Evolutionary conservation across 441 rosid genomes (phyloP), one percentile per base, ranked within the genome.

Genomic region (Euphorbia celastroides): DNA sequence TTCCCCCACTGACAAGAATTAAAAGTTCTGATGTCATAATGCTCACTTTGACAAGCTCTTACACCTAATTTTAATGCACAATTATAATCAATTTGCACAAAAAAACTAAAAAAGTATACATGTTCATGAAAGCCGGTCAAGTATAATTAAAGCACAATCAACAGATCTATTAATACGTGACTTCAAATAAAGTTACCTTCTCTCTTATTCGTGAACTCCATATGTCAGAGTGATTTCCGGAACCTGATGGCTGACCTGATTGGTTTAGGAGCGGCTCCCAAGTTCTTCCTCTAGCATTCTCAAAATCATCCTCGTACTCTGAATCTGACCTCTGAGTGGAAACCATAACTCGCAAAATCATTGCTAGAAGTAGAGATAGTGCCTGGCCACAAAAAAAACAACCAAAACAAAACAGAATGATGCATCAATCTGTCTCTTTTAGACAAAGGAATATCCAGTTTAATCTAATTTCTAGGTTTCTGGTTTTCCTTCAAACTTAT

Each of bases 191-290:
- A 51, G 50, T 20, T 79, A 93, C 97, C 96, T 85, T 90, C 69
- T 87, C 96, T 72, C 91, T 84, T 52, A 88, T 83, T 52, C 85
- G 78, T 59, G 83, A 80, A 74, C 89, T 88, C 96, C 90, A 90
- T 22, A 81, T 58, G 65, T 86, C 92, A 48, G 86, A 74, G 67
- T 72, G 83, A 62, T 64, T 72, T 32, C 76, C 84, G 64, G 89
- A 71, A 10, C 81, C 86, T 65, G 89, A 79, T 34, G 84, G 60
- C 77, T 84, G 85, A 75, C 80, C 80, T 60, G 81, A 71, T 60
- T 86, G 89, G 74, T 83, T 82, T 57, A 90, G 74, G 30, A 93
- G 90, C 51, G 90, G 92, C 64, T 88, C 91, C 81, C 88, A 23
- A 55, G 83, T 66, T 79, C 86, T 87, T 70, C 78, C 77, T 73